phyloP scores from a whole-genome alignment of 306 rosid species.

The Cicer cuneatum region DNA sequence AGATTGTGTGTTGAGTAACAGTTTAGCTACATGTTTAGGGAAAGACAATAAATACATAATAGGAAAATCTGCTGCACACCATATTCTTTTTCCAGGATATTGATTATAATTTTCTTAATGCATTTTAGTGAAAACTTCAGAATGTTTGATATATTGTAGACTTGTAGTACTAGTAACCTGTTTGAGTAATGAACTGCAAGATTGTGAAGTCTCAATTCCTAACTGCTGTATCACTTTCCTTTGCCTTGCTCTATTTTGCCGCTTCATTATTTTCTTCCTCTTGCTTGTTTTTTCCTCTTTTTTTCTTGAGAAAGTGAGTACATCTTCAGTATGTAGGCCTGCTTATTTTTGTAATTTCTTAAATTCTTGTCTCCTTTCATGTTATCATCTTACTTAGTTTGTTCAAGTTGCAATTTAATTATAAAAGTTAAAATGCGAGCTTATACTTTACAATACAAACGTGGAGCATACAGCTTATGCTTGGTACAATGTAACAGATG shows the following conservation, averaged over 20 bases:
- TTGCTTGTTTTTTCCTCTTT: background rate
- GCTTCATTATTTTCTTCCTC: background rate
- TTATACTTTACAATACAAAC: background rate
- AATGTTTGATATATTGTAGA: slow-evolving; percentile 9
- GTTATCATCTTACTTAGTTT: slow-evolving; percentile 13
- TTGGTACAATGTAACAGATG: slow-evolving; percentile 32
- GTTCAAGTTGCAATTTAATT: slow-evolving; percentile 16
- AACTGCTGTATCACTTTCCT: background rate
- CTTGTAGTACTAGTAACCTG: background rate
- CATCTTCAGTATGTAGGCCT: background rate
- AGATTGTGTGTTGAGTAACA: background rate
- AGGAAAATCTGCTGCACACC: background rate
- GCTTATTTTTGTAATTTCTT: background rate
- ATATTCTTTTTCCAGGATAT: slow-evolving; percentile 4
- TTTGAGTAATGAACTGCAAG: slow-evolving; percentile 20
- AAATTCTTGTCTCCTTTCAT: slow-evolving; percentile 9
- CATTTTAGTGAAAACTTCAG: background rate
- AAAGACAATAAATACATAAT: background rate
- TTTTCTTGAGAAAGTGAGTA: background rate
- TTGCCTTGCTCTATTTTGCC: background rate
- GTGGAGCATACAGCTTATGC: slow-evolving; percentile 24
- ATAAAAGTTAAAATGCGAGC: slow-evolving; percentile 13
- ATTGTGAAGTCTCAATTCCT: slow-evolving; percentile 1
- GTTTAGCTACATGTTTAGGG: background rate
- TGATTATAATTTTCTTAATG: slow-evolving; percentile 20